A percentile compares a stretch with the other conserved stretches of the same genome.
These are phyloP conservation scores for Lactarius psammicola DNA, from an alignment of 768 basidiomycete species.

Conservation along the genomic window DNA sequence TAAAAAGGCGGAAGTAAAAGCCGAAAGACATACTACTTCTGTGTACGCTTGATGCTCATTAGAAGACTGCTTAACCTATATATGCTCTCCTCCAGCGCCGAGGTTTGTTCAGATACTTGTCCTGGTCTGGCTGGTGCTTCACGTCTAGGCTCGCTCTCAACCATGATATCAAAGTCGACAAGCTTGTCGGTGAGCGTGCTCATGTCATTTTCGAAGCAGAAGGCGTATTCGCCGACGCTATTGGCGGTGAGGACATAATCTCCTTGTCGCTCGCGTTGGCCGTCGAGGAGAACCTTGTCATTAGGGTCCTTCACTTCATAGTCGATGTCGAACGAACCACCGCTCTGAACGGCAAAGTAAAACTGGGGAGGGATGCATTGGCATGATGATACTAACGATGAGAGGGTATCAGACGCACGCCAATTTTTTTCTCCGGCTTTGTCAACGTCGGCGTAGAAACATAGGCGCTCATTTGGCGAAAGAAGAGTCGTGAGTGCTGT, in stretches of 20 bases:
- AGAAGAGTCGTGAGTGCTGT: constrained; percentile 80
- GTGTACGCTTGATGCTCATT: constrained; percentile 85
- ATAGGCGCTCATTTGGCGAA: constrained; percentile 74
- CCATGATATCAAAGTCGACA: constrained; percentile 96
- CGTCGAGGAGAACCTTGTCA: constrained; percentile 84
- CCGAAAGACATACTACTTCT: constrained; percentile 73
- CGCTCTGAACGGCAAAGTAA: constrained; percentile 98
- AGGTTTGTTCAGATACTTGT: constrained; percentile 90
- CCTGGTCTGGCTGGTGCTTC: constrained; percentile 86
- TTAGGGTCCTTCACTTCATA: constrained; percentile 90
- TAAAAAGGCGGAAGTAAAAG: neutral
- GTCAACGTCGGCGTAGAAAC: constrained; percentile 97
- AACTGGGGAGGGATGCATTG: constrained; percentile 53
- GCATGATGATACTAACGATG: neutral
- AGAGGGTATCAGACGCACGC: constrained; percentile 48
- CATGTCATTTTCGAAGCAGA: constrained; percentile 99
- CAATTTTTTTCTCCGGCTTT: constrained; percentile 91
- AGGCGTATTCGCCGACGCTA: constrained; percentile 83
- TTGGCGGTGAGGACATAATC: constrained; percentile 98
- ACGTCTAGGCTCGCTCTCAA: constrained; percentile 92
- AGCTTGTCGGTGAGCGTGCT: constrained; percentile 92
- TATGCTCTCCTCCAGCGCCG: constrained; percentile 90
- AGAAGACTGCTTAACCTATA: constrained; percentile 87
- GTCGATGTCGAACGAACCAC: constrained; percentile 95
- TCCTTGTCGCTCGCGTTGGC: constrained; percentile 86